A percentile compares a stretch with the other conserved stretches of the same genome.
phyloP scores from a whole-genome alignment of 140 eudicot species.

The Anethum foeniculum region DNA sequence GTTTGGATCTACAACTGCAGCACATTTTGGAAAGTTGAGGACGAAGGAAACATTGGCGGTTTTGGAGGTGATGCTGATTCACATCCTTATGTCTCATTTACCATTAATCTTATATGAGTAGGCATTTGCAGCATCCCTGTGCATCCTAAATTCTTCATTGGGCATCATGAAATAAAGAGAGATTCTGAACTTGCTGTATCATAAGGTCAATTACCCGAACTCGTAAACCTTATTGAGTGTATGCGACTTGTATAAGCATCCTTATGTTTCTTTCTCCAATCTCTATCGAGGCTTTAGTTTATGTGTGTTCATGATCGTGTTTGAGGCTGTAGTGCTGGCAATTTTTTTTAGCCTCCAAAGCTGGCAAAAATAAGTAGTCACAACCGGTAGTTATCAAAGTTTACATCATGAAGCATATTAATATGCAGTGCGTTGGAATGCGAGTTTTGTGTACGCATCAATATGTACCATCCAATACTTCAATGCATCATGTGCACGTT shows the following conservation, averaged over 20 bases:
- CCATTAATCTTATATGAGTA: conserved; percentile 68
- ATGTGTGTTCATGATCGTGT: background rate
- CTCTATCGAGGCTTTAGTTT: background rate
- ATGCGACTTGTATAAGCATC: conserved; percentile 3
- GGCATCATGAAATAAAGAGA: background rate
- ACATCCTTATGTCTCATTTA: conserved; percentile 84
- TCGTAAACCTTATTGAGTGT: background rate
- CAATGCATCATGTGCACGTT: background rate
- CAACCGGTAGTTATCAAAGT: background rate
- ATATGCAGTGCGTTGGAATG: background rate
- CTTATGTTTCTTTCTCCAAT: background rate
- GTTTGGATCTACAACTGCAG: conserved; percentile 38
- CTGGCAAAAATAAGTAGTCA: background rate
- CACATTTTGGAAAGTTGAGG: conserved; percentile 78
- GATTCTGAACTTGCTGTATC: conserved; percentile 21
- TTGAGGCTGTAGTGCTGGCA: background rate
- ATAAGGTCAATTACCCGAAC: conserved; percentile 25
- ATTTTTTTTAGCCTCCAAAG: background rate
- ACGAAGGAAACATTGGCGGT: conserved; percentile 68
- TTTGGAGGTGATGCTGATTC: conserved; percentile 78
- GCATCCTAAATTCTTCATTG: conserved; percentile 1
- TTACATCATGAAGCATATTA: background rate
- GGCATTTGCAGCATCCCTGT: conserved; percentile 14
- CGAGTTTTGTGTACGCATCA: background rate
- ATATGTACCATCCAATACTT: background rate